Base-by-base conservation (phyloP, 1,139 yeast genomes). In the Zygoascus hellenicus region DNA sequence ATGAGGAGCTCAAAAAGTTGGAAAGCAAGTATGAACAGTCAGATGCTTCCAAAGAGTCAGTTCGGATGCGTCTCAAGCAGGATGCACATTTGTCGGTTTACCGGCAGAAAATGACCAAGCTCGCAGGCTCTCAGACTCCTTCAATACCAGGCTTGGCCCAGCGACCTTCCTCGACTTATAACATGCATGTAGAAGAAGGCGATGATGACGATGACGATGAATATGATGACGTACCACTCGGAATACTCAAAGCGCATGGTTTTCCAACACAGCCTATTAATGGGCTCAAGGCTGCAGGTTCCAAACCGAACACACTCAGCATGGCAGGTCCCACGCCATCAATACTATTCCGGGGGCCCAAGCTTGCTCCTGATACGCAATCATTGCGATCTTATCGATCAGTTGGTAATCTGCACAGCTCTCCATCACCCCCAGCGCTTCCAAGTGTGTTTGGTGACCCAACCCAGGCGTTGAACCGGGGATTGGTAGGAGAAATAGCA, bases 21-120 rank as follows among this genome's bases (percentile, higher is more conserved):
- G 43, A 45, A 16, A 53, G 53, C 33, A 55, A 58, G 36, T 54
- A 51, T 42, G 64, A 59, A 19, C 63, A 58, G 16, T 58, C 54
- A 31, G 57, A 52, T 40, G 51, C 52, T 32, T 57, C 59, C 43
- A 55, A 58, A 38, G 57, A 58, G 47, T 52, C 58, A 35, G 57
- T 60, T 5, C 54, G 61, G 36, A 57, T 62, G 59, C 60, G 72
- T 34, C 59, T 64, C 49, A 63, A 61, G 50, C 73, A 69, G 50
- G 70, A 68, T 43, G 72, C 69, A 5, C 68, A 69, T 39, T 53
- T 69, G 47, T 64, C 69, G 5, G 65, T 66, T 14, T 69, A 69
- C 51, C 62, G 73, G n/a, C 73, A 69, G 50, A 66, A 66, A 48
- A 69, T 69, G 72, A 67, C 65, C 46, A 65, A 65, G 45, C 57